Conservation (phyloP, 331 rosid genomes). For the Rhamnella rubrinervis region DNA sequence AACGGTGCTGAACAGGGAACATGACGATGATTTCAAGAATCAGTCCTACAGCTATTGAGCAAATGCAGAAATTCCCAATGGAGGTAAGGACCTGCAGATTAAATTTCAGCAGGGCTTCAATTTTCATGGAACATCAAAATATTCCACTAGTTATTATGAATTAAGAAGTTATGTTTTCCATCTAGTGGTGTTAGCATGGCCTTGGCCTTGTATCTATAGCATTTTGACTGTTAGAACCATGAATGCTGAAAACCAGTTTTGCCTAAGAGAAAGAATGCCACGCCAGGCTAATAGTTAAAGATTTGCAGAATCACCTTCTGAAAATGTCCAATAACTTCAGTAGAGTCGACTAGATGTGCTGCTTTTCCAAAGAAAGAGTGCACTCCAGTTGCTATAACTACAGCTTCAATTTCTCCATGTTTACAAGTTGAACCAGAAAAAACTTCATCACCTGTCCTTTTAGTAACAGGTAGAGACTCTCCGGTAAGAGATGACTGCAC, state of each 20-base stretch:
- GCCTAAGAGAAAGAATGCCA: no score
- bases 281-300: no score
- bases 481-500: conserved; percentile 88
- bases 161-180: no score
- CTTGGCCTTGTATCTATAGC: no score
- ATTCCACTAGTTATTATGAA: no score
- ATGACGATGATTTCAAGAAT: conserved; percentile 77
- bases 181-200: no score
- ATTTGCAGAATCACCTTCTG: conserved; percentile 51
- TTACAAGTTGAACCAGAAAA: conserved; percentile 86
- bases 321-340: conserved; percentile 74
- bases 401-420: conserved; percentile 87
- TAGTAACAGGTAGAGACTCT: conserved; percentile 84
- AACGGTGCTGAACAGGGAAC: conserved; percentile 77
- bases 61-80: conserved; percentile 90
- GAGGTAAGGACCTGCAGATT: conserved; percentile 72
- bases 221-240: no score
- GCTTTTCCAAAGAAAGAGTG: conserved; percentile 82
- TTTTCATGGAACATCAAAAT: neutral
- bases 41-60: conserved; percentile 88
- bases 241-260: no score
- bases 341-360: conserved; percentile 76
- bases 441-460: conserved; percentile 70
- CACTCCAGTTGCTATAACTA: conserved; percentile 86
- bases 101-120: conserved; percentile 6